These are phyloP conservation scores for Heliamphora exappendiculata DNA, from an alignment of 148 eudicot species.

Conservation along the genomic window DNA sequence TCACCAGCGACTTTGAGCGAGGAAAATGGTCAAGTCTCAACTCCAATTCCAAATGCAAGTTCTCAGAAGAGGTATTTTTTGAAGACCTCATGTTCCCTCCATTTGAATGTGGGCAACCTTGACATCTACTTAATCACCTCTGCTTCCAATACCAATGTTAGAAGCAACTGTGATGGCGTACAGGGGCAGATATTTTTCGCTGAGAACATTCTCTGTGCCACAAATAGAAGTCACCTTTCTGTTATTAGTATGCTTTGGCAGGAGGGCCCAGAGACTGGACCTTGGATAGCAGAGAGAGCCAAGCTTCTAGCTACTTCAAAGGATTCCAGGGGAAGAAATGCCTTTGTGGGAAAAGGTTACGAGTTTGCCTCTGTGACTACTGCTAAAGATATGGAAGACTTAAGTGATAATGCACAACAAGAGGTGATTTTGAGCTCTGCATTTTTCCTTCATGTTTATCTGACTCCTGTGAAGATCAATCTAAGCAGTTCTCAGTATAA, in stretches of 20 bases:
- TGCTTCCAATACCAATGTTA: slow-evolving; percentile 17
- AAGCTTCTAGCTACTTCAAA: slow-evolving; percentile 63
- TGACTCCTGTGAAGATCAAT: slow-evolving; percentile 42
- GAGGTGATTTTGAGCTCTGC: slow-evolving; percentile 69
- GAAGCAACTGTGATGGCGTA: slow-evolving; percentile 19
- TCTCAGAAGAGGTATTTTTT: slow-evolving; percentile 25
- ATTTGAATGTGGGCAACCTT: slow-evolving; percentile 48
- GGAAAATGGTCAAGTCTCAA: slow-evolving; percentile 27
- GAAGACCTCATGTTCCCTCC: slow-evolving; percentile 47
- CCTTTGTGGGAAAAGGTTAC: slow-evolving; percentile 31
- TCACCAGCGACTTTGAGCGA: slow-evolving; percentile 28
- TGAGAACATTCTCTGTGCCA: slow-evolving; percentile 43
- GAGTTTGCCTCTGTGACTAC: slow-evolving; percentile 77
- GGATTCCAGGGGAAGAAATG: slow-evolving; percentile 34
- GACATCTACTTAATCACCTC: slow-evolving; percentile 39
- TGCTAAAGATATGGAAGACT: slow-evolving; percentile 41
- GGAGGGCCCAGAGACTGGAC: slow-evolving; percentile 53
- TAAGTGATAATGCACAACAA: slow-evolving; percentile 34
- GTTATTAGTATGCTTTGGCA: slow-evolving; percentile 69
- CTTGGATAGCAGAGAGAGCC: slow-evolving; percentile 62
- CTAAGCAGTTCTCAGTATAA: slow-evolving; percentile 44
- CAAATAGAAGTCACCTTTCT: slow-evolving; percentile 32
- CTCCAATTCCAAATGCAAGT: slow-evolving; percentile 22
- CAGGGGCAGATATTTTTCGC: slow-evolving; percentile 28
- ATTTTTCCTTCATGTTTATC: slow-evolving; percentile 48